Base-by-base conservation (phyloP, 1,284 basidiomycete genomes). In the Wallemia ichthyophaga region DNA sequence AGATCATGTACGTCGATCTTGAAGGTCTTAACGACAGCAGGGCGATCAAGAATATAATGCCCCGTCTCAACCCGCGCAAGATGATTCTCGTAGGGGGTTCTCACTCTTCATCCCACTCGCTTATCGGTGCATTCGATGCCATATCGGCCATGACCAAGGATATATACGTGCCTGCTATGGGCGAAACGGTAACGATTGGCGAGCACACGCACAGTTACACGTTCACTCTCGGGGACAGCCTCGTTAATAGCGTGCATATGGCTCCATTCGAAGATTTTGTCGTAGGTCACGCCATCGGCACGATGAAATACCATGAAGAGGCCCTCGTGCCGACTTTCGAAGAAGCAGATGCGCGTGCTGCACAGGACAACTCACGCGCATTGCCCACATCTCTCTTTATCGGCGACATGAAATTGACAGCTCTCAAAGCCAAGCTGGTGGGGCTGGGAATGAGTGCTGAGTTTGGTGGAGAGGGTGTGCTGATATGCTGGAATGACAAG, bases 201-300 rank as follows among this genome's bases (percentile, higher is more conserved):
- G 89, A 96, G 69, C 86, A 95, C 64, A 92, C 87, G 15, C 86
- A 85, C 66, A 87, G 80, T 66, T 98, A 88, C 71, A 89, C 89
- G 1, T 82, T 98, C 62, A 85, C 85, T 11, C 78, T 99, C 56
- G 88, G 87, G 61, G 94, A 98, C 63, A 79, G 83, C 64, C 72
- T 95, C 61, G 71, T 94, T 63, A 76, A 75, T 1, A 78, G 79
- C 1, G 71, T 96, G 61, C 82, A 81, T 68, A 83, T 95, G 80
- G 91, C 21, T 55, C 15, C 26, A 13, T 94, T 95, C 67, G 94
- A 98, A 66, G 92, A 94, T 66, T 96, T 91, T 68, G 88, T 96
- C 69, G 83, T 98, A 48, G 86, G 84, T 21, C 89, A 83, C 68
- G 79, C 96, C 37, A 80, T 81, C 27, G 92, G 89, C 25, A 78